A percentile compares a stretch with the other conserved stretches of the same genome.
Evolutionary conservation across 129 eudicot species (phyloP).

Genomic region (Flaveria bidentis): DNA sequence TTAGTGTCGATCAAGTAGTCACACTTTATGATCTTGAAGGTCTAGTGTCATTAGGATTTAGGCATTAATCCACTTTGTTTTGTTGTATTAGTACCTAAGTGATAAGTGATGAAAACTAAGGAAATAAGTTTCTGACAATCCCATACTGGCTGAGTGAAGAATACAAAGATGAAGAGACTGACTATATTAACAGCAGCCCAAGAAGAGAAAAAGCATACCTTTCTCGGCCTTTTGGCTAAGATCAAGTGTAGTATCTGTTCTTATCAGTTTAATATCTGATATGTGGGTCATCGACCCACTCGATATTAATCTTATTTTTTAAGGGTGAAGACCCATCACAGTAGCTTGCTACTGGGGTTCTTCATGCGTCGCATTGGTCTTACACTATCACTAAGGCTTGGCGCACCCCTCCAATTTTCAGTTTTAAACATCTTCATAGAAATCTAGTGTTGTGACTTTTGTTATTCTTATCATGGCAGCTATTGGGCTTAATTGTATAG

Average conservation of each 20-base stretch:
- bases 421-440: too few relatives aligned
- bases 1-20: background rate
- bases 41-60: too few relatives aligned
- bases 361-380: constrained; percentile 14
- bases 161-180: background rate
- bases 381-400: constrained; percentile 20
- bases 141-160: background rate
- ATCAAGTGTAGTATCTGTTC: constrained; percentile 87
- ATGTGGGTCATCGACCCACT: constrained; percentile 35
- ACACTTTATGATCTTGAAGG: background rate
- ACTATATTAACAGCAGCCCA: background rate
- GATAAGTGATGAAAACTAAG: background rate
- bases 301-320: constrained; percentile 32
- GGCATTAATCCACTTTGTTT: background rate
- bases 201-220: constrained; percentile 40
- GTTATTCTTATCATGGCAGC: background rate
- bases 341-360: constrained; percentile 31
- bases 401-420: background rate
- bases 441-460: too few relatives aligned
- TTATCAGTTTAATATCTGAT: constrained; percentile 56
- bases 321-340: constrained; percentile 16
- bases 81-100: background rate
- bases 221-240: constrained; percentile 92
- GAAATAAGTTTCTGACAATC: too few relatives aligned
- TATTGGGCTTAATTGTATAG: background rate